phyloP scores from a whole-genome alignment of 257 asterid species.

The Eustoma russellianum region DNA sequence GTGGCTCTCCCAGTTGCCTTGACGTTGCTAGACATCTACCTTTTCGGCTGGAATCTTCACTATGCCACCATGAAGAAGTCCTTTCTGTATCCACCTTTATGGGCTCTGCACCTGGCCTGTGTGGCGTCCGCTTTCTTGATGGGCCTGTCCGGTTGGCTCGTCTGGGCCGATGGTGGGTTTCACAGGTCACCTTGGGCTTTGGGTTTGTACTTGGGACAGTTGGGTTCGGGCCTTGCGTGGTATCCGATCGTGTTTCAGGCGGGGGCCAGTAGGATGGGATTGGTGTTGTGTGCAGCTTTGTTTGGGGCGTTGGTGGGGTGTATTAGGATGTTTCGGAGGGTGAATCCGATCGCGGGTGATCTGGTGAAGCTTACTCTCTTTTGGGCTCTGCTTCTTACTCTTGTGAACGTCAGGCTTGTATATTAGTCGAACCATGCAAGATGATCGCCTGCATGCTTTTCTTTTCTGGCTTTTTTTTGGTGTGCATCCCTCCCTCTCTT shows the following conservation, averaged over 20 bases:
- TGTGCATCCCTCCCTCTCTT: too few species aligned
- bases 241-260: slow-evolving; percentile 68
- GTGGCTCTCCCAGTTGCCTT: slow-evolving; percentile 49
- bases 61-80: slow-evolving; percentile 53
- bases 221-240: slow-evolving; percentile 55
- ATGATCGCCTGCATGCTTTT: background rate
- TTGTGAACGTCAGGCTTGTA: slow-evolving; percentile 50
- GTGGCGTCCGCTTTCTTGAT: slow-evolving; percentile 40
- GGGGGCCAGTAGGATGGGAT: slow-evolving; percentile 48
- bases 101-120: slow-evolving; percentile 77
- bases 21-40: slow-evolving; percentile 37
- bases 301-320: slow-evolving; percentile 60
- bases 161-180: slow-evolving; percentile 97
- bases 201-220: slow-evolving; percentile 44
- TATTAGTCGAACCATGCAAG: slow-evolving; percentile 6
- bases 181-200: slow-evolving; percentile 57
- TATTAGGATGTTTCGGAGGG: slow-evolving; percentile 27
- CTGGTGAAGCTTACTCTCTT: slow-evolving; percentile 59
- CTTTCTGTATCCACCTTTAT: slow-evolving; percentile 68
- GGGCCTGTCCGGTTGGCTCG: slow-evolving; percentile 86
- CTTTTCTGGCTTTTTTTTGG: background rate
- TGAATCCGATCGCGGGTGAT: slow-evolving; percentile 78
- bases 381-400: slow-evolving; percentile 49
- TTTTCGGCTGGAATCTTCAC: slow-evolving; percentile 53
- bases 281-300: slow-evolving; percentile 47